phyloP scores from a whole-genome alignment of 139 green algal species.

The Closterium sp. region DNA sequence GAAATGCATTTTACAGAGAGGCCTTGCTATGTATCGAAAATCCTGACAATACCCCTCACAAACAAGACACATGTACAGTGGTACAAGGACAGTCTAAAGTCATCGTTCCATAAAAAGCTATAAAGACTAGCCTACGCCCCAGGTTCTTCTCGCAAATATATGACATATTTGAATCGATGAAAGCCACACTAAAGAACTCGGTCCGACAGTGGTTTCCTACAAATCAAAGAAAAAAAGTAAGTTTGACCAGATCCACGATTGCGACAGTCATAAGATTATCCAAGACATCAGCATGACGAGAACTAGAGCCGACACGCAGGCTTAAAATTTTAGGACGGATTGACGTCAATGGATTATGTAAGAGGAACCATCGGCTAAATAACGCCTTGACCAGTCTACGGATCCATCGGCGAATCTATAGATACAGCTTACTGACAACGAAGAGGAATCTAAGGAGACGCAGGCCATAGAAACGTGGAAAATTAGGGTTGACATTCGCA shows the following conservation, averaged over 20 bases:
- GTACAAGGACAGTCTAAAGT: not conserved
- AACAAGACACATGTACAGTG: not conserved
- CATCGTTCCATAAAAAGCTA: not conserved
- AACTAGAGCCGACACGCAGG: not conserved
- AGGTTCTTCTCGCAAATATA: not conserved
- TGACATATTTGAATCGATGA: not conserved
- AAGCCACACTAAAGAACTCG: not conserved
- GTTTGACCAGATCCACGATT: not conserved
- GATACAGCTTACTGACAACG: not conserved
- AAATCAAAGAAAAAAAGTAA: not conserved
- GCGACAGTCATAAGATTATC: not conserved
- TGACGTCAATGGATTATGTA: no score
- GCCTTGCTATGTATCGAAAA: no score
- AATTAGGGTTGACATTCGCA: slow-evolving; percentile 5
- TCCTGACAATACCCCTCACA: not conserved
- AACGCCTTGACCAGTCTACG: not conserved
- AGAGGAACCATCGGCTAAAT: not conserved
- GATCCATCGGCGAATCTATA: not conserved
- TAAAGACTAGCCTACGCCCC: not conserved
- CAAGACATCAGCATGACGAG: not conserved
- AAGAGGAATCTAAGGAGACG: not conserved
- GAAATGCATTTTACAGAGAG: no score
- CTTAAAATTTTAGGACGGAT: not conserved
- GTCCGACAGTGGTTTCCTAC: not conserved
- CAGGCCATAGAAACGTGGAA: not conserved